These are phyloP conservation scores for Aspergillus pseudoviridinutans DNA, from an alignment of 2,329 filamentous ascomycete genomes.

Conservation along the genomic window DNA sequence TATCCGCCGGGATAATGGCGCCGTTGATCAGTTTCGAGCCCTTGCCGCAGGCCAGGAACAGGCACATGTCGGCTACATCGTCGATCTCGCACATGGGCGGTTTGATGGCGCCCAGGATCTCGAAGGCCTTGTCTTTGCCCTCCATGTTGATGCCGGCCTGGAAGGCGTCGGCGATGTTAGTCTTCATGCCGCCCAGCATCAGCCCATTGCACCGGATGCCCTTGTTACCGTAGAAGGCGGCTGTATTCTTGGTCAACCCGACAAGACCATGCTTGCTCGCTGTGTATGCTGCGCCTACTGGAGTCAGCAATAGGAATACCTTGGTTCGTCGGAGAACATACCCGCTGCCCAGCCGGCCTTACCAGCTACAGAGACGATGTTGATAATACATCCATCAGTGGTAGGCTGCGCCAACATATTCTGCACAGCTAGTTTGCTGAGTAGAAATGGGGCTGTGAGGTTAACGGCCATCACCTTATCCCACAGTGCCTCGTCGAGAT, in stretches of 20 bases:
- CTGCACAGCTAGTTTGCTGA: constrained; percentile 50
- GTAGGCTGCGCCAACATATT: constrained; percentile 39
- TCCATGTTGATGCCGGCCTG: constrained; percentile 21
- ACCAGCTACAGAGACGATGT: constrained; percentile 49
- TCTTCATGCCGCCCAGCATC: constrained; percentile 53
- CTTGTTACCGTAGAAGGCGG: constrained; percentile 51
- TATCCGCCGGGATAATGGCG: constrained; percentile 26
- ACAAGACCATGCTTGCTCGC: constrained; percentile 53
- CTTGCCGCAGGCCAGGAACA: constrained; percentile 22
- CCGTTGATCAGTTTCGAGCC: constrained; percentile 27
- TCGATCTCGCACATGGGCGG: constrained; percentile 20
- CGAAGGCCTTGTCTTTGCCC: constrained; percentile 16
- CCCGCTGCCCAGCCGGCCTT: constrained; percentile 41
- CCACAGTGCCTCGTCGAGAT: constrained; percentile 47
- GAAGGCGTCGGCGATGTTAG: constrained; percentile 51
- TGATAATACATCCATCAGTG: constrained; percentile 49
- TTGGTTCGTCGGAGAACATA: constrained; percentile 16
- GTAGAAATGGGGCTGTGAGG: constrained; percentile 52
- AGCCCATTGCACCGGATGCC: constrained; percentile 53
- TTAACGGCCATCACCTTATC: constrained; percentile 55
- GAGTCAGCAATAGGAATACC: background rate
- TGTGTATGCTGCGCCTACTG: constrained; percentile 48
- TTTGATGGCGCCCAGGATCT: constrained; percentile 12
- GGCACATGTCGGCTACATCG: constrained; percentile 26
- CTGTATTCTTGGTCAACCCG: constrained; percentile 56